Evolutionary conservation across 192 early-diverging fungal species (phyloP).

Genomic region (Coemansia sp.): DNA sequence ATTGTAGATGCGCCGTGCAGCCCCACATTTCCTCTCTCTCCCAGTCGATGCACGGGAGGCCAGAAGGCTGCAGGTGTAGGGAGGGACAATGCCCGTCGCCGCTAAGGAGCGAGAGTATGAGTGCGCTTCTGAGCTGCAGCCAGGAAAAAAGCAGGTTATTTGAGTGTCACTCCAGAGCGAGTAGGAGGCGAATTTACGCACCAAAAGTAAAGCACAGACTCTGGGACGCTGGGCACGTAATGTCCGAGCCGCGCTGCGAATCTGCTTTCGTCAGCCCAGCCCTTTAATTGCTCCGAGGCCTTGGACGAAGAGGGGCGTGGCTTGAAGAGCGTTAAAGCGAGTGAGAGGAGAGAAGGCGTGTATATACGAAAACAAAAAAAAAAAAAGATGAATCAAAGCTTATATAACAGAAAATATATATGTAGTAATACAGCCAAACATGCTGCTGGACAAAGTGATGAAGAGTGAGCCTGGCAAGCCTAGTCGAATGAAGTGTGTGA

Average conservation of each 20-base stretch:
- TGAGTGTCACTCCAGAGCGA: not conserved
- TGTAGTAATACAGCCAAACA: constrained; percentile 2
- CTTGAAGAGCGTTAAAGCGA: too few species aligned
- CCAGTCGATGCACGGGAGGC: not conserved
- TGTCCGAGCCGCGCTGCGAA: not conserved
- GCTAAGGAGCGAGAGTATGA: not conserved
- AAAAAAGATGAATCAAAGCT: not conserved
- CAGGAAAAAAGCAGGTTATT: not conserved
- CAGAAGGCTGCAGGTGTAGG: not conserved
- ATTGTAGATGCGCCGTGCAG: not conserved
- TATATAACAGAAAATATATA: not conserved
- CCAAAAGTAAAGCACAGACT: not conserved
- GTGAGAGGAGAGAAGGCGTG: not conserved
- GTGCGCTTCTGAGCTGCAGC: not conserved
- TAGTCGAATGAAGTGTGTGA: not conserved
- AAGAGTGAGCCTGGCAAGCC: constrained; percentile 2
- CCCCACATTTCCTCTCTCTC: not conserved
- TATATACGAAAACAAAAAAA: not conserved
- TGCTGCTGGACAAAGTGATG: constrained; percentile 6
- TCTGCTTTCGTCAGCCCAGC: constrained; percentile 3
- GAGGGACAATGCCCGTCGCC: not conserved
- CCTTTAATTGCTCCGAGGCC: too few species aligned
- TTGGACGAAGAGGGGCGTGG: too few species aligned
- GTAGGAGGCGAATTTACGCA: not conserved
- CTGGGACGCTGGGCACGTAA: not conserved